phyloP scores from a whole-genome alignment of 176 grass and related monocot species.

The Bolboschoenus planiculmis region DNA sequence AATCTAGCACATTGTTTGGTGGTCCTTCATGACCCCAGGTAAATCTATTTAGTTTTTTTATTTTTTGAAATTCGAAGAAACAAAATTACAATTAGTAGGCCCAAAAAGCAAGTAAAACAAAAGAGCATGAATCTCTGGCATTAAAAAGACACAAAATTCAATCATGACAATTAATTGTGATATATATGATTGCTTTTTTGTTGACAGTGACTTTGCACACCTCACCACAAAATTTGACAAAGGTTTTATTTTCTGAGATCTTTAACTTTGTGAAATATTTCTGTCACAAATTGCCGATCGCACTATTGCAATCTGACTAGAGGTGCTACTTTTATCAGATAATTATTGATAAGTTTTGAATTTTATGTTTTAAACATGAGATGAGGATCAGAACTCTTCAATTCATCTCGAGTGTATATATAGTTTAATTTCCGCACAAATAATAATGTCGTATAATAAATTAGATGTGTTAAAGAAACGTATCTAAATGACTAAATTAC shows the following conservation, averaged over 20 bases:
- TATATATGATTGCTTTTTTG: neutral
- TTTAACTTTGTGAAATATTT: neutral
- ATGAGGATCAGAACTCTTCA: too few relatives aligned
- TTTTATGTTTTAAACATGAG: too few relatives aligned
- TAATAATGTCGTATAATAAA: too few relatives aligned
- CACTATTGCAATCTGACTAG: neutral
- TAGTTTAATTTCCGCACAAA: too few relatives aligned
- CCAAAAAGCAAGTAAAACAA: constrained; percentile 8
- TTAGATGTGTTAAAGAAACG: too few relatives aligned
- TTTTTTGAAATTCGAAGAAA: neutral
- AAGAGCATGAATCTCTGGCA: neutral
- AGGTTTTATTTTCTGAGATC: neutral
- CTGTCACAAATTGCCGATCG: neutral
- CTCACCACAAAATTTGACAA: neutral
- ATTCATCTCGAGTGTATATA: too few relatives aligned
- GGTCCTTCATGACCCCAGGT: neutral
- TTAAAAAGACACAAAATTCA: neutral
- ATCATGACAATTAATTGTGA: neutral
- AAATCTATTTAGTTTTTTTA: neutral
- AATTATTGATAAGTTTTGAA: too few relatives aligned
- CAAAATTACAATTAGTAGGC: neutral
- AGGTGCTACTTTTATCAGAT: too few relatives aligned
- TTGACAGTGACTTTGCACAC: neutral
- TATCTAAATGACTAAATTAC: too few relatives aligned
- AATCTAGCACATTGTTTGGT: neutral